Evolutionary conservation across 2,329 filamentous ascomycete species (phyloP).

Genomic region (Trichoderma oligosporum): DNA sequence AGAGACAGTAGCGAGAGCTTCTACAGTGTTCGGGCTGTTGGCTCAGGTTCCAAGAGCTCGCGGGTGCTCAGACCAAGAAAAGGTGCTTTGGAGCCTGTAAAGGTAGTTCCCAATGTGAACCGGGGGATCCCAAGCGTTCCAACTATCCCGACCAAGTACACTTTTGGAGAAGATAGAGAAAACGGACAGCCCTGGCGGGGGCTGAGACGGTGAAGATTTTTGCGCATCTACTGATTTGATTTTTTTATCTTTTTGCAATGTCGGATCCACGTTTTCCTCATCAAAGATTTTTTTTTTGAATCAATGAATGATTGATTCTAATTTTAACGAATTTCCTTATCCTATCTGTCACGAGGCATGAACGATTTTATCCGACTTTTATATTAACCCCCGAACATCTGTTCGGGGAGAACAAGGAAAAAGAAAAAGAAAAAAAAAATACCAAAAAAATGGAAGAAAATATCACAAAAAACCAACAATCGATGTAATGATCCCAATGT

Average conservation of each 20-base stretch:
- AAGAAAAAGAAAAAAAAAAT: neutral
- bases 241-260: neutral
- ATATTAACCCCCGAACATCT: slow-evolving; percentile 13
- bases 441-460: neutral
- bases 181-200: slow-evolving; percentile 33
- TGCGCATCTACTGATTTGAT: neutral
- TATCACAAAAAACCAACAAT: neutral
- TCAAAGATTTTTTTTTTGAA: slow-evolving; percentile 3
- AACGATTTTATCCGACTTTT: slow-evolving; percentile 8
- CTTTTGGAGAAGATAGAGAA: slow-evolving; percentile 34
- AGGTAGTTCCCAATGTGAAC: slow-evolving; percentile 44
- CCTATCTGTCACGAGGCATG: slow-evolving; percentile 12
- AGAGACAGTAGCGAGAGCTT: slow-evolving; percentile 23
- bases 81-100: slow-evolving; percentile 32
- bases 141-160: slow-evolving; percentile 43
- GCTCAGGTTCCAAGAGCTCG: slow-evolving; percentile 20
- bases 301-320: slow-evolving; percentile 5
- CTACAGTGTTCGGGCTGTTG: slow-evolving; percentile 22
- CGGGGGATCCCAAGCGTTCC: slow-evolving; percentile 45
- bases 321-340: slow-evolving; percentile 18
- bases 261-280: slow-evolving; percentile 9
- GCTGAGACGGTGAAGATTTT: slow-evolving; percentile 23
- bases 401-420: neutral
- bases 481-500: slow-evolving; percentile 17
- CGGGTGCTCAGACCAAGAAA: slow-evolving; percentile 26